Conservation (phyloP, 352 stramenopile species). For the Phytophthora agathidicida region DNA sequence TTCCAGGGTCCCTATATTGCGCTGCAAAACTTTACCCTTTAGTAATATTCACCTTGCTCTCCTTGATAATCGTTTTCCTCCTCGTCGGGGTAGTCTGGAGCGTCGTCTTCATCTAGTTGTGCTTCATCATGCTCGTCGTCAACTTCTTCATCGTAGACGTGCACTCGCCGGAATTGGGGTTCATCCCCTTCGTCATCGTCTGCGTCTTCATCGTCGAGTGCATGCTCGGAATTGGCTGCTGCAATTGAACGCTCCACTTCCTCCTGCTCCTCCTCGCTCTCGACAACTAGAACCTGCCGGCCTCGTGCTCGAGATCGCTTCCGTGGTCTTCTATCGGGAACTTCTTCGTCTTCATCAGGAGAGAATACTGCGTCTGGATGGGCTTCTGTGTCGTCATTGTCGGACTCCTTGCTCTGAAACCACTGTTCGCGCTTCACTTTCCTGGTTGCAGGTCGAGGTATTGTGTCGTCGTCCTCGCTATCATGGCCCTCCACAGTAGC, state of each 20-base stretch:
- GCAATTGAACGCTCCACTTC: constrained; percentile 24
- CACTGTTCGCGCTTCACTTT: constrained; percentile 33
- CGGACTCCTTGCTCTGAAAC: constrained; percentile 34
- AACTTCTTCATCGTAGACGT: constrained; percentile 30
- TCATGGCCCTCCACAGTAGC: constrained; percentile 27
- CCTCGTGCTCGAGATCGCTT: constrained; percentile 24
- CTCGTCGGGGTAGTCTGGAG: constrained; percentile 23
- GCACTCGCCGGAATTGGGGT: constrained; percentile 17
- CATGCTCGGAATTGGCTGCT: not conserved
- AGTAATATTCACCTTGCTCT: constrained; percentile 14
- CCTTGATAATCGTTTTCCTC: constrained; percentile 24
- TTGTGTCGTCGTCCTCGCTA: constrained; percentile 22
- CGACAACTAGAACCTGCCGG: constrained; percentile 29
- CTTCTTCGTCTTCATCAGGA: not conserved
- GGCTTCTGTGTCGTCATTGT: constrained; percentile 25
- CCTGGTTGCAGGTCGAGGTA: not conserved
- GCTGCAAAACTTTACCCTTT: too few relatives aligned
- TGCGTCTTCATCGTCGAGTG: constrained; percentile 11
- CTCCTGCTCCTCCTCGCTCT: constrained; percentile 43
- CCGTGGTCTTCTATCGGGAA: constrained; percentile 2
- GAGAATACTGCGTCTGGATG: not conserved
- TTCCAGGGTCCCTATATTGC: too few relatives aligned
- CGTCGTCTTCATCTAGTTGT: constrained; percentile 24
- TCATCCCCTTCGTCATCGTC: constrained; percentile 13
- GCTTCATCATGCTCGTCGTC: constrained; percentile 27